Conservation (phyloP, 2,329 filamentous ascomycete species). For the Apiospora sp. region DNA sequence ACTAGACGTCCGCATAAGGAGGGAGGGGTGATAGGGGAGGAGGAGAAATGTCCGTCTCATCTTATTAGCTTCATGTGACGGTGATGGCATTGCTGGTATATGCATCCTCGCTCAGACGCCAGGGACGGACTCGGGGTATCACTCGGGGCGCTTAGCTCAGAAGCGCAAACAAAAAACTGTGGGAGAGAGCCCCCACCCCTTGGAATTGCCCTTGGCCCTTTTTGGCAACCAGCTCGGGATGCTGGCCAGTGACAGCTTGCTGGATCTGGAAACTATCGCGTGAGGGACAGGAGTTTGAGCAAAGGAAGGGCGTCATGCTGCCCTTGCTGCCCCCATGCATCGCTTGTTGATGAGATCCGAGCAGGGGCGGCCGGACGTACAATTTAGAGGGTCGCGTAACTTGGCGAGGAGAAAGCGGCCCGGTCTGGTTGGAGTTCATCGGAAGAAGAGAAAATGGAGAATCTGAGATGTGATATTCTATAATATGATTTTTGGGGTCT, state of each 20-base stretch:
- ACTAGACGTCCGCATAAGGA: background rate
- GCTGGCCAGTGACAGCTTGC: background rate
- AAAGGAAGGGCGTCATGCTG: too few species aligned
- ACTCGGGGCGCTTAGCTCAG: background rate
- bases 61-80: background rate
- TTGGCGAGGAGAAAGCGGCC: background rate
- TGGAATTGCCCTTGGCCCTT: background rate
- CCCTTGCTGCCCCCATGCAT: background rate
- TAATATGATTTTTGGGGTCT: too few species aligned
- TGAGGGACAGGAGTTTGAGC: background rate
- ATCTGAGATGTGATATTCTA: background rate
- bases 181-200: background rate
- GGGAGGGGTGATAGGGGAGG: background rate
- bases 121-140: background rate
- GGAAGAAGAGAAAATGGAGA: background rate
- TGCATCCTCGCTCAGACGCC: background rate
- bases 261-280: slow-evolving; percentile 6
- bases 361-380: background rate
- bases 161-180: background rate
- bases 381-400: background rate
- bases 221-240: slow-evolving; percentile 14
- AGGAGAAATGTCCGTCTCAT: background rate
- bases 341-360: background rate
- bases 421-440: background rate
- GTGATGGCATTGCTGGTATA: background rate